Percentiles rank a stretch among this genome's conserved stretches.
Evolutionary conservation across 2,329 filamentous ascomycete genomes (phyloP).

Genomic region (Fusarium newnesense): DNA sequence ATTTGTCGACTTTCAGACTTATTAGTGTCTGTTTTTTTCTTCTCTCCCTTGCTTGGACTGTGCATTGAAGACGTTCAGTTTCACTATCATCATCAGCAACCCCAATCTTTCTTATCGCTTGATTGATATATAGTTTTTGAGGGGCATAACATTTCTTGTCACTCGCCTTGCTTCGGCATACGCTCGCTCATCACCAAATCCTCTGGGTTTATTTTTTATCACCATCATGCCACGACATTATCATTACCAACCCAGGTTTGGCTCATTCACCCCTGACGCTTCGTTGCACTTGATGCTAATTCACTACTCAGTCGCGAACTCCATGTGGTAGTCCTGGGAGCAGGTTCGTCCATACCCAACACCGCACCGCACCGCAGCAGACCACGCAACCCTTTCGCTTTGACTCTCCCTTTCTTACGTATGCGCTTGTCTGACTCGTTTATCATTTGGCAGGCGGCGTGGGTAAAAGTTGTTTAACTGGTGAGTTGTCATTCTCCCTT

Average conservation of each 20-base stretch:
- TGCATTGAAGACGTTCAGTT: conserved; percentile 5
- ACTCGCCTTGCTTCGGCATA: conserved; percentile 11
- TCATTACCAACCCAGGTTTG: conserved; percentile 44
- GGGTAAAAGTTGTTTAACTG: conserved; percentile 91
- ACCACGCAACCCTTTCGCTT: not conserved
- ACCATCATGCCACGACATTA: conserved; percentile 45
- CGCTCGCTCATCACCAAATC: conserved; percentile 14
- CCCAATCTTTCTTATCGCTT: conserved; percentile 23
- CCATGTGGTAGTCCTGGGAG: conserved; percentile 83
- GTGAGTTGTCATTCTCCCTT: conserved; percentile 58
- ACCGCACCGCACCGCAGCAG: not conserved
- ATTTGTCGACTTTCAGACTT: conserved; percentile 5
- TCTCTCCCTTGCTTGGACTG: not conserved
- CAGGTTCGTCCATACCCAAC: conserved; percentile 65
- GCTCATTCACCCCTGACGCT: not conserved
- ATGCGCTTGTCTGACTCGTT: conserved; percentile 45
- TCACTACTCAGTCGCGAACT: conserved; percentile 72
- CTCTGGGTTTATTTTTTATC: conserved; percentile 1
- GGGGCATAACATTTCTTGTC: not conserved
- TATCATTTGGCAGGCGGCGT: conserved; percentile 73
- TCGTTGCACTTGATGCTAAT: conserved; percentile 28
- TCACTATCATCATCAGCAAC: conserved; percentile 1
- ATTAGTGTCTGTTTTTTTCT: conserved; percentile 13
- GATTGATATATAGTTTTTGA: conserved; percentile 11
- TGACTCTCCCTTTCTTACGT: conserved; percentile 15